Base-by-base conservation (phyloP, 140 eudicot species). In the Senecio squalidus region DNA sequence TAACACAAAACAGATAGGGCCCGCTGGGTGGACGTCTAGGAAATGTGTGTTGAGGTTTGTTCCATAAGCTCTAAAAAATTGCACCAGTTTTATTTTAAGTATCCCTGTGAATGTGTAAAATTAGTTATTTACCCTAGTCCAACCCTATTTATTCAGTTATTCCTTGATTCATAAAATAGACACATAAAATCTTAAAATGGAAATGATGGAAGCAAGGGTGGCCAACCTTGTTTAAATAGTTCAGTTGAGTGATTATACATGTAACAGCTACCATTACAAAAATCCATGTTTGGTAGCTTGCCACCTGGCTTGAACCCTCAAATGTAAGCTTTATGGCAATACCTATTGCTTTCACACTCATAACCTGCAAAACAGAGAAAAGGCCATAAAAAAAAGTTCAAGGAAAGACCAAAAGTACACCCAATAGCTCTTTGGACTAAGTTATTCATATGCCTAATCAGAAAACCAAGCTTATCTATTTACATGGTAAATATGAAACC, bases 331-430 rank as follows among this genome's bases (percentile, higher is more conserved):
- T 84, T 61, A 90, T 83, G 60, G 97, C 91, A 34, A 90, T 90
- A 39, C 97, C 97, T 55, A 90, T 71, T 58, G 97, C 97, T 73
- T 90, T 90, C 9, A 90, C 72, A 40, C 97, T 90, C 97, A 90
- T 90, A 74, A 90, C 97, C 97, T 90, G 80, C 72, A 78, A 52
- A 28, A 71, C 4, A 57, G 22, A 68, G 18, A 25, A 46, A 39
- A 26, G 40, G 16, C n/a, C 18, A 4, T 29, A 8, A 25, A 6
- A 60, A 40, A 11, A 47, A 25, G 29, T 50, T 66, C 45, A 9
- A 8, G 26, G 57, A 45, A 21, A 2, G 47, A 50, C 82, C 69
- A 55, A 80, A 13, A 28, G 11, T 6, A 71, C 39, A 82, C 46
- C 38, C 26, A 16, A 6, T 9, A 4, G 22, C 68, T n/a, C 48